Evolutionary conservation across 768 basidiomycete species (phyloP).

Genomic region (Daedalea quercina): DNA sequence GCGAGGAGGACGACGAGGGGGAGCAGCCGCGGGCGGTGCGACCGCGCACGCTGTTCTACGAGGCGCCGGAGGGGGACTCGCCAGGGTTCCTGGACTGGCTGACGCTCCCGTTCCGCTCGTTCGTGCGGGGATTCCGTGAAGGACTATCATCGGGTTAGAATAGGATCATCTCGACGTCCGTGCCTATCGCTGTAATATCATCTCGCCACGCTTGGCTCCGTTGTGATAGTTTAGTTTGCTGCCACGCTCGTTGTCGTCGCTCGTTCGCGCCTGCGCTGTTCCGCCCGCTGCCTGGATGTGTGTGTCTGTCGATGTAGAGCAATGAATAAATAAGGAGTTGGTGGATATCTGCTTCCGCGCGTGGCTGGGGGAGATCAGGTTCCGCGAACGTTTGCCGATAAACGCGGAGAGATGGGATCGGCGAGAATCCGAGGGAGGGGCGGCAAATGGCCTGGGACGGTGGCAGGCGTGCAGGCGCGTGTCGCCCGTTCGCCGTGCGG

Average conservation of each 20-base stretch:
- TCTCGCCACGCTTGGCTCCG: neutral
- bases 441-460: neutral
- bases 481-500: neutral
- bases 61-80: conserved; percentile 35
- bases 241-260: neutral
- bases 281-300: neutral
- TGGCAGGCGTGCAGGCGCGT: neutral
- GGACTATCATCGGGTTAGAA: conserved; percentile 11
- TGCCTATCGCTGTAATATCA: neutral
- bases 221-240: neutral
- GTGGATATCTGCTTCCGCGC: too few relatives aligned
- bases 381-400: neutral
- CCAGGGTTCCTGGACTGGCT: conserved; percentile 54
- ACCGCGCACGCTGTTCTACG: conserved; percentile 42
- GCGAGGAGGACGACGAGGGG: conserved; percentile 36
- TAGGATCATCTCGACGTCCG: neutral
- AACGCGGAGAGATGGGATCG: neutral
- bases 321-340: too few relatives aligned
- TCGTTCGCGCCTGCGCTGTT: neutral
- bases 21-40: conserved; percentile 40
- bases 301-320: neutral
- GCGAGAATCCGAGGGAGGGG: neutral
- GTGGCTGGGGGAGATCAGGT: neutral
- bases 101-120: conserved; percentile 54
- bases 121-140: conserved; percentile 63